Evolutionary conservation across 176 grass and related monocot species (phyloP).

Genomic region (Pharus latifolius): DNA sequence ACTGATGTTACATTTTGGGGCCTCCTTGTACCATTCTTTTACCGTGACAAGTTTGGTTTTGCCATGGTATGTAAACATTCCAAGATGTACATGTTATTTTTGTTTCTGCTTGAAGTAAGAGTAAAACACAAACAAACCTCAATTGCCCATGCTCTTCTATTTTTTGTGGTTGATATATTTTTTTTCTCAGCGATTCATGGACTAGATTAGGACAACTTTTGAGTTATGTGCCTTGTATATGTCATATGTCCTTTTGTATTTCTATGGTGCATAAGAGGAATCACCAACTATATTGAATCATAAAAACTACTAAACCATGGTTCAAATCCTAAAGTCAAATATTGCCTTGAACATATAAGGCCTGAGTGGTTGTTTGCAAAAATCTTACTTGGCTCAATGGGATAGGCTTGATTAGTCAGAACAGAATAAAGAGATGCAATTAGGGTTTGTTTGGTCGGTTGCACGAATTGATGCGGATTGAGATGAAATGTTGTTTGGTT

Average conservation of each 20-base stretch:
- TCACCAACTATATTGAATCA: not conserved
- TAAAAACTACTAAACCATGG: not conserved
- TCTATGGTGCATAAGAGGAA: not conserved
- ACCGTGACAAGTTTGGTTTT: slow-evolving; percentile 42
- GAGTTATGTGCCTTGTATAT: not conserved
- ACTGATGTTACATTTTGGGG: slow-evolving; percentile 80
- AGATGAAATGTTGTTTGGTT: too few species aligned
- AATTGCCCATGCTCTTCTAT: not conserved
- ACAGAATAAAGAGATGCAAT: too few species aligned
- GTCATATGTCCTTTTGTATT: not conserved
- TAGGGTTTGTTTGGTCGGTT: too few species aligned
- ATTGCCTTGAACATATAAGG: not conserved
- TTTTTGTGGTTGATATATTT: not conserved
- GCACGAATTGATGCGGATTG: too few species aligned
- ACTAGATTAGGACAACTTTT: not conserved
- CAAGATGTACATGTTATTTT: not conserved
- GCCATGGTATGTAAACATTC: slow-evolving; percentile 35
- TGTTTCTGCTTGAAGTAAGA: not conserved
- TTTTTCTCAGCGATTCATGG: too few species aligned
- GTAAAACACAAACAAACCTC: not conserved
- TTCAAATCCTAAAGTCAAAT: not conserved
- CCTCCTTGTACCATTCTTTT: slow-evolving; percentile 79
- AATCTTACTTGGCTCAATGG: too few species aligned
- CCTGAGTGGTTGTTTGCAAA: too few species aligned
- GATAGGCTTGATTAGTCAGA: too few species aligned